A percentile compares a stretch with the other conserved stretches of the same genome.
phyloP scores from a whole-genome alignment of 805 yeast genomes.

The Jamesozyma jinghongensis region DNA sequence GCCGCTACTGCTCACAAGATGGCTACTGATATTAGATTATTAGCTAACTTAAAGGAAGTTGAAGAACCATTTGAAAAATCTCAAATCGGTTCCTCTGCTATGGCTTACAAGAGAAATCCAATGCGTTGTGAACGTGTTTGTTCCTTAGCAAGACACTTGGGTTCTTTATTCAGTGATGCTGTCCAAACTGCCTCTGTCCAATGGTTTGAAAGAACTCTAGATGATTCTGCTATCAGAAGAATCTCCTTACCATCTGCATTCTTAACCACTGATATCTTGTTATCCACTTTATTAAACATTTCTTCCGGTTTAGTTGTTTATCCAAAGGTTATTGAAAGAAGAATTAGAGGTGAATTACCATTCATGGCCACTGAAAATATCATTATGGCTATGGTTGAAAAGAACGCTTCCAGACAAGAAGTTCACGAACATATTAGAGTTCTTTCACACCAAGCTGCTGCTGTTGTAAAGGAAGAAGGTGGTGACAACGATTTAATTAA shows the following conservation, averaged over 20 bases:
- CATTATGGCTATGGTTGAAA: slow-evolving; percentile 99
- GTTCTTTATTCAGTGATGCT: slow-evolving; percentile 84
- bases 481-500: slow-evolving; percentile 96
- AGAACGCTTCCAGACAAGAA: slow-evolving; percentile 96
- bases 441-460: slow-evolving; percentile 92
- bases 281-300: slow-evolving; percentile 83
- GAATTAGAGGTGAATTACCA: slow-evolving; percentile 89
- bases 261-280: slow-evolving; percentile 86
- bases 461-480: slow-evolving; percentile 95
- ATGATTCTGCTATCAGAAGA: slow-evolving; percentile 96
- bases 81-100: slow-evolving; percentile 97
- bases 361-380: slow-evolving; percentile 99
- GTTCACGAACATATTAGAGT: slow-evolving; percentile 98
- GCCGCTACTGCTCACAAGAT: slow-evolving; percentile 96
- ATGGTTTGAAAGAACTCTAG: slow-evolving; percentile 98
- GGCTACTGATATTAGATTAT: slow-evolving; percentile 92
- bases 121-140: slow-evolving; percentile 99
- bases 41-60: slow-evolving; percentile 93
- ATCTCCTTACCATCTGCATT: slow-evolving; percentile 94
- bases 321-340: slow-evolving; percentile 96
- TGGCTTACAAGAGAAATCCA: slow-evolving; percentile 99
- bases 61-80: slow-evolving; percentile 98
- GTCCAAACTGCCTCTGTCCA: slow-evolving; percentile 96
- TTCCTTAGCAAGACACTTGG: slow-evolving; percentile 93
- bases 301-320: slow-evolving; percentile 94